Conservation (phyloP, 1,284 basidiomycete genomes). For the Mycena sp. region DNA sequence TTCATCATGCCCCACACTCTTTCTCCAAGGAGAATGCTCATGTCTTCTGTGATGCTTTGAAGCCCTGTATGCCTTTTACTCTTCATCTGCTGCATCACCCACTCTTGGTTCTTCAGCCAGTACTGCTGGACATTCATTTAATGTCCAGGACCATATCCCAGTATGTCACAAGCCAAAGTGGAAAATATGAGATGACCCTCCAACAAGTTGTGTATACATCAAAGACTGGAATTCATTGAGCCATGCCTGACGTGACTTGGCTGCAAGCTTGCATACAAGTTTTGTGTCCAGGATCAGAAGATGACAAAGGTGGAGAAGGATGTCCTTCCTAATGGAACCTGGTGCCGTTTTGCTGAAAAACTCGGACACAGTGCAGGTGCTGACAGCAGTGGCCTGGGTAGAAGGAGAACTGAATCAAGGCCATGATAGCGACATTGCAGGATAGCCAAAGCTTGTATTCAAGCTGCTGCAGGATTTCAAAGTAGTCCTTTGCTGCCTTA, state of each 20-base stretch:
- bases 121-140: neutral
- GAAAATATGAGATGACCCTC: neutral
- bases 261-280: neutral
- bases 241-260: neutral
- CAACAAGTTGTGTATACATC: neutral
- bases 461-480: neutral
- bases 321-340: neutral
- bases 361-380: neutral
- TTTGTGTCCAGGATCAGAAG: neutral
- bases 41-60: neutral
- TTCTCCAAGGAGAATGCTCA: neutral
- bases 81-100: neutral
- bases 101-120: neutral
- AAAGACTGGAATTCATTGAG: neutral
- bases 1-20: neutral
- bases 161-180: neutral
- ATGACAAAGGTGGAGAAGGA: neutral
- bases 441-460: neutral
- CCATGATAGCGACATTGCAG: neutral
- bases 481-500: neutral
- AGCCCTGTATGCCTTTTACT: no score
- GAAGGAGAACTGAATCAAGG: neutral
- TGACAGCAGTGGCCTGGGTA: neutral
- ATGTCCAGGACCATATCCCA: neutral
- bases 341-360: conserved; percentile 1